phyloP scores from a whole-genome alignment of 768 basidiomycete genomes.

The Postia placenta region DNA sequence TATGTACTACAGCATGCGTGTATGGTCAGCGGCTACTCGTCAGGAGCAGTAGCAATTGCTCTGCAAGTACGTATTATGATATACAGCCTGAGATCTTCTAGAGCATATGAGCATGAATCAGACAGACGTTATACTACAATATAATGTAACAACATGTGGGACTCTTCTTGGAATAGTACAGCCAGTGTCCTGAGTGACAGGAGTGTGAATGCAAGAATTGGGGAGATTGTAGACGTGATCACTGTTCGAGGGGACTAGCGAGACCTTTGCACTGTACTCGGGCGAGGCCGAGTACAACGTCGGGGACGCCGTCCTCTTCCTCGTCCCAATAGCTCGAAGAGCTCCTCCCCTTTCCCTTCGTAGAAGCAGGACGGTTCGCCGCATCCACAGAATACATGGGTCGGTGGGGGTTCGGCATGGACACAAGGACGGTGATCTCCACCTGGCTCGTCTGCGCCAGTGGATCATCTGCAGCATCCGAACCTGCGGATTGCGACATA shows the following conservation, averaged over 20 bases:
- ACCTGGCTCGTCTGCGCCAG: slow-evolving; percentile 27
- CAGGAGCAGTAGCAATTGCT: no score
- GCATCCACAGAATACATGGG: slow-evolving; percentile 7
- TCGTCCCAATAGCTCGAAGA: slow-evolving; percentile 13
- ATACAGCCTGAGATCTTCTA: no score
- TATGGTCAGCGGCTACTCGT: no score
- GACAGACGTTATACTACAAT: no score
- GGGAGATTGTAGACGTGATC: no score
- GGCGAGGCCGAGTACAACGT: slow-evolving; percentile 44
- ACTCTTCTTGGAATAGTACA: neutral
- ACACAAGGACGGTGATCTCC: slow-evolving; percentile 51
- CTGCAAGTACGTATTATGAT: no score
- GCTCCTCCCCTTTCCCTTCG: slow-evolving; percentile 21
- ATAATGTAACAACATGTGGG: neutral
- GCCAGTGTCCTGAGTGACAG: neutral
- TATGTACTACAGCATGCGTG: no score
- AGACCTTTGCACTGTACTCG: slow-evolving; percentile 23
- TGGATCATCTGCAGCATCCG: slow-evolving; percentile 1
- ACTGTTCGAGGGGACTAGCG: neutral
- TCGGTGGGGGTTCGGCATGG: slow-evolving; percentile 43
- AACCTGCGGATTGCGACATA: neutral
- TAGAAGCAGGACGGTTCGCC: neutral
- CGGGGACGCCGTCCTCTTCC: slow-evolving; percentile 37
- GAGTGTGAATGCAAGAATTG: neutral
- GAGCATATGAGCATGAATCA: no score